Evolutionary conservation across 768 basidiomycete species (phyloP), one percentile per base, ranked within the genome.

Genomic region (Lactarius vividus): DNA sequence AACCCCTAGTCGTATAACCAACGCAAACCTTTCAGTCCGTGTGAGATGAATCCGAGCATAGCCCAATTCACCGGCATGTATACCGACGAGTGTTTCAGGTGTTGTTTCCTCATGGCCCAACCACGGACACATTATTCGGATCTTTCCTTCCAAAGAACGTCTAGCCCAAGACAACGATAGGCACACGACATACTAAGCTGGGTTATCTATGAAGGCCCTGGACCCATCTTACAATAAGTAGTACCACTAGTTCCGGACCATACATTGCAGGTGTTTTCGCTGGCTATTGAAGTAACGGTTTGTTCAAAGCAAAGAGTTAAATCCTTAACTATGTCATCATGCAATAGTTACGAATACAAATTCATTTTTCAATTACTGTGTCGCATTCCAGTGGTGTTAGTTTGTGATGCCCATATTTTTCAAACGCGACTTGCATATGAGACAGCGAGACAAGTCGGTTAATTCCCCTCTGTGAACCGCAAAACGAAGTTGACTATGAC

Each of bases 401-500:
- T 33, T 55, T 65, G 60, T 39, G 16, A 20, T 57, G n/a, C 44
- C 61, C 33, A 31, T 61, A 31, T 28, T 60, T 56, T 35, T 61
- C 42, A 40, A 44, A 44, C 20, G 11, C 26, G 16, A 49, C 40
- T 28, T 58, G 46, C 33, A 37, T 16, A 31, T 40, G n/a, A n/a
- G 46, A 52, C 7, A 3, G 11, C 15, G 20, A 26, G 52, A 35
- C 9, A 11, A 29, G 29, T 28, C 2, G 31, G 35, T 49, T 57
- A 49, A 28, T 61, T 73, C 39, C 77, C 52, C 66, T 62, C 73
- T 29, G 89, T 84, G 76, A 94, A 93, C 57, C 92, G 87, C 66
- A 96, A 82, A 66, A 92, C 79, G 71, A 96, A 94, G 76, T 95
- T 96, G 79, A 88, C 85, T 63, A 91, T 78, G 71, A 95, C 85